These are phyloP conservation scores for Saururus chinensis DNA, from an alignment of 164 flowering plant species.

Conservation along the genomic window DNA sequence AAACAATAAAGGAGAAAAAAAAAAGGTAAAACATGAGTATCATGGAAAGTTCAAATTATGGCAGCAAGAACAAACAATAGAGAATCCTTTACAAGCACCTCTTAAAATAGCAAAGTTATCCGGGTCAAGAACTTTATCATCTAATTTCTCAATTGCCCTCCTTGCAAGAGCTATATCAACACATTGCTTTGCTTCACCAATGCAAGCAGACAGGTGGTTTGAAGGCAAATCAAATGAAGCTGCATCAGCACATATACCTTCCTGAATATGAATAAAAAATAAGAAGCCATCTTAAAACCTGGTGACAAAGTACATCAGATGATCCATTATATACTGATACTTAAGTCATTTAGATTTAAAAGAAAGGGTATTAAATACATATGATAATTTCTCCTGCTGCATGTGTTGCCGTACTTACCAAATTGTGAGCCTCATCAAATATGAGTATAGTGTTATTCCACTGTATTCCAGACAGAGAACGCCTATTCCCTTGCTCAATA, in stretches of 20 bases:
- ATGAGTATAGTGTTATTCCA: conserved; percentile 75
- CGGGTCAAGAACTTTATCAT: conserved; percentile 58
- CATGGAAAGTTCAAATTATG: neutral
- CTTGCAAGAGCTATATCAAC: conserved; percentile 46
- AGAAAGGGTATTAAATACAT: neutral
- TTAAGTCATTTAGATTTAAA: neutral
- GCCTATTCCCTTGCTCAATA: conserved; percentile 59
- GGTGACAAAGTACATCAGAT: neutral
- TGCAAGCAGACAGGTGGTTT: conserved; percentile 63
- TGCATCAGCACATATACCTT: conserved; percentile 91
- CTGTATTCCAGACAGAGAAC: conserved; percentile 38
- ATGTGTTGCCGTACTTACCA: conserved; percentile 28
- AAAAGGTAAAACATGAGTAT: neutral
- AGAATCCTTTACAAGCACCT: conserved; percentile 32
- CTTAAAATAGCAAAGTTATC: conserved; percentile 78
- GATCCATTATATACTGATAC: too few relatives aligned
- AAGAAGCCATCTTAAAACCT: too few relatives aligned
- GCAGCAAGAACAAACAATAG: neutral
- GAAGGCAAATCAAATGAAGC: conserved; percentile 91
- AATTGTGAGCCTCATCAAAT: conserved; percentile 99
- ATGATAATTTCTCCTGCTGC: neutral
- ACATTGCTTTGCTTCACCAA: conserved; percentile 81
- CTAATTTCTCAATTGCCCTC: conserved; percentile 39
- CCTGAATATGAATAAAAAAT: conserved; percentile 38
- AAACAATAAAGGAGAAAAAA: neutral